phyloP scores from a whole-genome alignment of 768 basidiomycete species.

The Vararia minispora region DNA sequence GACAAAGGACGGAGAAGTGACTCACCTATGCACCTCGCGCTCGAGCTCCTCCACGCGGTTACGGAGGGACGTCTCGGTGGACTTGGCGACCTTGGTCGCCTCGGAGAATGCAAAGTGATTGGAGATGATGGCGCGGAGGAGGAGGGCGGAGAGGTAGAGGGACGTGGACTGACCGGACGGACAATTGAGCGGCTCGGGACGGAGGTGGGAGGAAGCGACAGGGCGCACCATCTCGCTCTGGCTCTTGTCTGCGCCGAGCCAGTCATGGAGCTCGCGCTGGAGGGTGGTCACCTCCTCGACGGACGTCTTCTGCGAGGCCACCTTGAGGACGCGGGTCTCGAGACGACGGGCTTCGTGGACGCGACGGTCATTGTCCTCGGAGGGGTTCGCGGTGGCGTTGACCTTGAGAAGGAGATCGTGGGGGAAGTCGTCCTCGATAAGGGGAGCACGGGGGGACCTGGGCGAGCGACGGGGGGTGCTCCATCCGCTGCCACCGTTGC shows the following conservation, averaged over 20 bases:
- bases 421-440: conserved; percentile 34
- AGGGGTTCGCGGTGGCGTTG: conserved; percentile 15
- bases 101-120: conserved; percentile 77
- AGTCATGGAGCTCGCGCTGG: conserved; percentile 70
- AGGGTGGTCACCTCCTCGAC: conserved; percentile 75
- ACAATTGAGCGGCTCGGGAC: conserved; percentile 1
- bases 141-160: conserved; percentile 63
- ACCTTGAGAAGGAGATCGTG: conserved; percentile 23
- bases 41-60: conserved; percentile 58
- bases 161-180: conserved; percentile 40
- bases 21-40: conserved; percentile 53
- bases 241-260: conserved; percentile 49
- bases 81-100: conserved; percentile 55
- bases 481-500: conserved; percentile 42
- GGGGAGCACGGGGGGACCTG: conserved; percentile 24
- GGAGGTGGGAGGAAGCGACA: conserved; percentile 5
- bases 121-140: conserved; percentile 73
- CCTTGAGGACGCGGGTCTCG: conserved; percentile 68
- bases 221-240: not conserved
- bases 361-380: conserved; percentile 25
- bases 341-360: conserved; percentile 44
- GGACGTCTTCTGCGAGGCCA: conserved; percentile 78
- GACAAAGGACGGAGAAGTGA: conserved; percentile 13
- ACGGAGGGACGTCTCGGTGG: conserved; percentile 48
- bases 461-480: conserved; percentile 48